These are phyloP conservation scores for Yarrowia keelungensis DNA, from an alignment of 805 yeast genomes.

Conservation along the genomic window DNA sequence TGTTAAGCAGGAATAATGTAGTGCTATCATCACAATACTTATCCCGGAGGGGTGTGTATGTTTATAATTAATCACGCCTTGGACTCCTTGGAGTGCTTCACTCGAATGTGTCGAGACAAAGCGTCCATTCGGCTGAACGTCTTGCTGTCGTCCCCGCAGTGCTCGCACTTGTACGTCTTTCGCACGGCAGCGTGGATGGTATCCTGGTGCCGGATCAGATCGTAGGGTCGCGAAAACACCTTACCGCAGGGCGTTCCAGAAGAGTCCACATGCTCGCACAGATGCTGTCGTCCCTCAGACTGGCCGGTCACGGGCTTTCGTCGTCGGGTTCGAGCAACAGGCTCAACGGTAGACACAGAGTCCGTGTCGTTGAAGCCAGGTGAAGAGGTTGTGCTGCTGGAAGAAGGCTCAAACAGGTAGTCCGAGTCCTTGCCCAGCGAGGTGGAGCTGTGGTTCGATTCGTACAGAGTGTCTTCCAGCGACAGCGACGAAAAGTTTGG, in stretches of 20 bases:
- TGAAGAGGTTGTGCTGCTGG: constrained; percentile 21
- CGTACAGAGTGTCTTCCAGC: constrained; percentile 31
- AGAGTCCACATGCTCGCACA: constrained; percentile 19
- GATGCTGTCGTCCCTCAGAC: constrained; percentile 21
- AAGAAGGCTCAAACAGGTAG: constrained; percentile 34
- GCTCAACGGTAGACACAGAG: constrained; percentile 35
- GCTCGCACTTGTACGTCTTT: constrained; percentile 82
- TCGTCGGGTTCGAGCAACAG: constrained; percentile 23
- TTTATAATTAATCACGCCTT: constrained; percentile 10
- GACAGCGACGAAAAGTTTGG: constrained; percentile 13
- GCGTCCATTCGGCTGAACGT: constrained; percentile 96
- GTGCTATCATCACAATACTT: constrained; percentile 33
- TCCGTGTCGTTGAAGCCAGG: constrained; percentile 31
- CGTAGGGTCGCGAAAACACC: constrained; percentile 92
- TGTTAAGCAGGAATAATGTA: constrained; percentile 34
- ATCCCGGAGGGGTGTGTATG: constrained; percentile 20
- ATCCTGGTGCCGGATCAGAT: constrained; percentile 92
- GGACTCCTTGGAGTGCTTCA: constrained; percentile 63
- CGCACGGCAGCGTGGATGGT: constrained; percentile 92
- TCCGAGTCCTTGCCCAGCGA: constrained; percentile 19
- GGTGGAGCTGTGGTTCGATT: constrained; percentile 16
- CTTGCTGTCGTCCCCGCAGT: constrained; percentile 80
- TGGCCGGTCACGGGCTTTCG: constrained; percentile 19
- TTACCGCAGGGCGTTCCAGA: constrained; percentile 63
- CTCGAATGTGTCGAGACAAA: constrained; percentile 88